These are phyloP conservation scores for Microstegium vimineum DNA, from an alignment of 176 grass and related monocot genomes.

Conservation along the genomic window DNA sequence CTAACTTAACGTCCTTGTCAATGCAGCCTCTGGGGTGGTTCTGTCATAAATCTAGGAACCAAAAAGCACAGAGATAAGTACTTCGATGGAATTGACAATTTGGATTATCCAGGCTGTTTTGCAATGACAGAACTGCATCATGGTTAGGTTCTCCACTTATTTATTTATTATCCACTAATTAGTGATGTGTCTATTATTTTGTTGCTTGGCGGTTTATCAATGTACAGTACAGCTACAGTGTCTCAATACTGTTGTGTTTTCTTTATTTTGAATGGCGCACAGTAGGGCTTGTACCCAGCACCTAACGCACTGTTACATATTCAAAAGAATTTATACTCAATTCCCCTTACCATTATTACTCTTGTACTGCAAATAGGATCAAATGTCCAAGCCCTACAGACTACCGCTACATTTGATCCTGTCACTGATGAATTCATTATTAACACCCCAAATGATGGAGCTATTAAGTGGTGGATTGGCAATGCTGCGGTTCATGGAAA, in stretches of 20 bases:
- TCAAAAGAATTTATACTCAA: background rate
- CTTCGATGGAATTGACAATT: slow-evolving; percentile 87
- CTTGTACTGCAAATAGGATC: slow-evolving; percentile 46
- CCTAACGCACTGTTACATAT: slow-evolving; percentile 16
- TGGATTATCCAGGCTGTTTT: slow-evolving; percentile 96
- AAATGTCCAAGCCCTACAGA: slow-evolving; percentile 94
- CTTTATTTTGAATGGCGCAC: background rate
- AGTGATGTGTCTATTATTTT: background rate
- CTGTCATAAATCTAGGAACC: slow-evolving; percentile 82
- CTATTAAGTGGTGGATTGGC: slow-evolving; percentile 99
- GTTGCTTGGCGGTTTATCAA: background rate
- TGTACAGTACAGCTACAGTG: background rate
- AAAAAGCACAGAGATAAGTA: slow-evolving; percentile 92
- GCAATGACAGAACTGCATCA: slow-evolving; percentile 99
- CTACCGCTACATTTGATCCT: slow-evolving; percentile 98
- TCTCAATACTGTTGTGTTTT: background rate
- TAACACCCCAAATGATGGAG: slow-evolving; percentile 93
- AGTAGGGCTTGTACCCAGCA: background rate
- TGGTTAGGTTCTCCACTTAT: slow-evolving; percentile 51
- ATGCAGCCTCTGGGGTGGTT: slow-evolving; percentile 94
- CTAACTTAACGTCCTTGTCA: slow-evolving; percentile 32
- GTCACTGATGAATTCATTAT: slow-evolving; percentile 87
- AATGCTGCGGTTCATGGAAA: slow-evolving; percentile 93
- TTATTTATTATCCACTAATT: background rate
- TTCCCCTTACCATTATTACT: background rate